Base-by-base conservation (phyloP, 768 basidiomycete genomes). In the Thelephora ganbajun region DNA sequence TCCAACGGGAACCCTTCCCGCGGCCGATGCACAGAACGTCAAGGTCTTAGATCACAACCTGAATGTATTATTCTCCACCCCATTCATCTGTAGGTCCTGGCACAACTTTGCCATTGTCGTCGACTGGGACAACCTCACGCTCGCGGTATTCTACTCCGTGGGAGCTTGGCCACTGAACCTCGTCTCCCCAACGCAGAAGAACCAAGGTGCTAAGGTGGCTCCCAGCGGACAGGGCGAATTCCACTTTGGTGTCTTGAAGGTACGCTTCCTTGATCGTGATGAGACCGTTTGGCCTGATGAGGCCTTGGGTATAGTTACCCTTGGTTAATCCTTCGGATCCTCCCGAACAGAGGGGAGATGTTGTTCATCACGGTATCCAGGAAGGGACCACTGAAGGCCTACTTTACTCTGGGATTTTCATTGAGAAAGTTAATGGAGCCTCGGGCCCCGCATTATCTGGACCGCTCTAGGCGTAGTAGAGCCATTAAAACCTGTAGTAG, bases 181-280 rank as follows among this genome's bases (percentile, higher is more conserved):
- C 3, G 78, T 79, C 14, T 70, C 71, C 2, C 55, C 56, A 6
- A 59, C 67, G 1, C 53, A 66, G 22, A 59, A 64, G 6, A 80
- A 77, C 54, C 56, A 59, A 41, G 67, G 66, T 13, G 63, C 61
- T 2, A 53, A 62, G 5, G 36, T 55, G 2, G 76, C 76, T 3
- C 47, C 66, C n/a, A 60, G 58, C 9, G 76, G 72, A 4, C 65
- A 68, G 52, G 79, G 79, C 6, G 75, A 80, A 44, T 78, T 76
- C 63, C 77, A 79, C 55, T 71, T 79, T 52, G 77, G 73, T 2
- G 55, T 79, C 3, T 61, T 80, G 44, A 80, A 80, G 69, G 75
- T 77, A 33, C 14, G 12, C 13, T 6, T 22, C 11, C 11, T 11
- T 30, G 18, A 30, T n/a, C n/a, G n/a, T 43, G 36, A 45, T 44